Evolutionary conservation across 2,329 filamentous ascomycete species (phyloP).

Genomic region (Xylariomycetidae sp.): DNA sequence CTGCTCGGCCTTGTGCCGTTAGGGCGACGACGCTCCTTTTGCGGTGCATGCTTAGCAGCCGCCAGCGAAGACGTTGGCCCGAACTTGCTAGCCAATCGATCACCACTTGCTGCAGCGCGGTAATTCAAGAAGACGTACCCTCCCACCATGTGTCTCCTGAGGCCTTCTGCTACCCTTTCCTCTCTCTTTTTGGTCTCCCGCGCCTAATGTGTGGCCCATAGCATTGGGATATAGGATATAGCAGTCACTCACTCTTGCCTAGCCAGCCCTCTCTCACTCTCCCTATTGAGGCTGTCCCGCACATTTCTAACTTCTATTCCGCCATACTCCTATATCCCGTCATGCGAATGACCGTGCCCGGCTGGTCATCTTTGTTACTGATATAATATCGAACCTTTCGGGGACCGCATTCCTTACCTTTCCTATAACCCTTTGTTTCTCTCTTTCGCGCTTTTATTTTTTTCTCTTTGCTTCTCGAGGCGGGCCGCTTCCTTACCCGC

Average conservation of each 20-base stretch:
- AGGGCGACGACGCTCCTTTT: slow-evolving; percentile 17
- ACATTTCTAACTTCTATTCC: slow-evolving; percentile 16
- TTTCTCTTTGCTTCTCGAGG: no score
- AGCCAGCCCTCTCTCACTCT: slow-evolving; percentile 16
- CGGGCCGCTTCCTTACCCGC: no score
- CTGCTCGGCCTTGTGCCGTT: slow-evolving; percentile 5
- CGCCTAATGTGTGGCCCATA: slow-evolving; percentile 19
- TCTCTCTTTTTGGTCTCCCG: slow-evolving; percentile 14
- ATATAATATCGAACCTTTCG: slow-evolving; percentile 17
- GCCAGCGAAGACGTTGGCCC: slow-evolving; percentile 19
- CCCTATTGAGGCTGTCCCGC: slow-evolving; percentile 15
- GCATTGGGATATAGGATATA: slow-evolving; percentile 17
- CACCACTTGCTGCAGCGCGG: slow-evolving; percentile 14
- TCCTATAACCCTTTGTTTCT: slow-evolving; percentile 10
- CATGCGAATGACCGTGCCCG: slow-evolving; percentile 17
- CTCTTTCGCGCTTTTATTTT: slow-evolving; percentile 12
- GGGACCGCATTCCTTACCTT: slow-evolving; percentile 10
- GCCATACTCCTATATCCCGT: slow-evolving; percentile 16
- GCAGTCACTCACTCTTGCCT: slow-evolving; percentile 11
- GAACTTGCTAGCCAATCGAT: slow-evolving; percentile 26
- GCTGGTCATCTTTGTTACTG: slow-evolving; percentile 13
- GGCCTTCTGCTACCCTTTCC: slow-evolving; percentile 17
- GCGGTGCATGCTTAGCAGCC: slow-evolving; percentile 24
- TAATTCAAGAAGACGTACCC: slow-evolving; percentile 25
- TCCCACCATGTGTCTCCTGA: slow-evolving; percentile 17